These are phyloP conservation scores for Aspergillus ibericus DNA, from an alignment of 2,329 filamentous ascomycete genomes.

Conservation along the genomic window DNA sequence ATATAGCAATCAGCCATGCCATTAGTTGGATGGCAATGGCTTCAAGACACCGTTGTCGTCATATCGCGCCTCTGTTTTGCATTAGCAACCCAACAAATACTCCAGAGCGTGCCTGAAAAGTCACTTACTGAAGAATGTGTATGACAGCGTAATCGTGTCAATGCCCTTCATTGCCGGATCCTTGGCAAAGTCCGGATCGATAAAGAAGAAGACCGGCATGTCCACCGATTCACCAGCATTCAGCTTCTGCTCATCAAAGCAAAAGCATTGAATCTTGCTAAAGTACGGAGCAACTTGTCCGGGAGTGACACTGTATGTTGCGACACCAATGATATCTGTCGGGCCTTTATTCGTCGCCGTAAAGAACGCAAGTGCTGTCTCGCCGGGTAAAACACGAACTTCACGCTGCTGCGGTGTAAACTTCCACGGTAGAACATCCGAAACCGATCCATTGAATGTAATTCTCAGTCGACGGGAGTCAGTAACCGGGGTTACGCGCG, in stretches of 20 bases:
- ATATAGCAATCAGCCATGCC: not conserved
- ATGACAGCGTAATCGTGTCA: constrained; percentile 91
- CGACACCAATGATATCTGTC: constrained; percentile 94
- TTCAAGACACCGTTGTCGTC: constrained; percentile 74
- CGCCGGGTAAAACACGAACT: constrained; percentile 89
- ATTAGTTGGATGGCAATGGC: constrained; percentile 47
- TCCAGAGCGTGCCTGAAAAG: not conserved
- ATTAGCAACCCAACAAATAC: constrained; percentile 37
- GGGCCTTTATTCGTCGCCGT: constrained; percentile 90
- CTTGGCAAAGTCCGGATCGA: constrained; percentile 90
- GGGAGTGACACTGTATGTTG: constrained; percentile 95
- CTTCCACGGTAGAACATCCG: constrained; percentile 94
- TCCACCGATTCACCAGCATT: constrained; percentile 96
- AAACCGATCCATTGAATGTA: constrained; percentile 94
- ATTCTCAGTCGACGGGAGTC: constrained; percentile 83
- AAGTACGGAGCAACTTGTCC: constrained; percentile 96
- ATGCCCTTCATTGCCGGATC: constrained; percentile 92
- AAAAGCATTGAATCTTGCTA: constrained; percentile 99
- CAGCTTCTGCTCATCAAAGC: constrained; percentile 93
- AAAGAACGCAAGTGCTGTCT: constrained; percentile 96
- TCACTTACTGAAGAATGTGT: constrained; percentile 93
- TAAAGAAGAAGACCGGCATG: constrained; percentile 99
- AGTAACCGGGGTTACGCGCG: constrained; percentile 76
- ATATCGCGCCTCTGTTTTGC: constrained; percentile 70
- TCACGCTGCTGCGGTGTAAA: constrained; percentile 96